Conservation (phyloP, 345 rosid species). For the Acer campestre region DNA sequence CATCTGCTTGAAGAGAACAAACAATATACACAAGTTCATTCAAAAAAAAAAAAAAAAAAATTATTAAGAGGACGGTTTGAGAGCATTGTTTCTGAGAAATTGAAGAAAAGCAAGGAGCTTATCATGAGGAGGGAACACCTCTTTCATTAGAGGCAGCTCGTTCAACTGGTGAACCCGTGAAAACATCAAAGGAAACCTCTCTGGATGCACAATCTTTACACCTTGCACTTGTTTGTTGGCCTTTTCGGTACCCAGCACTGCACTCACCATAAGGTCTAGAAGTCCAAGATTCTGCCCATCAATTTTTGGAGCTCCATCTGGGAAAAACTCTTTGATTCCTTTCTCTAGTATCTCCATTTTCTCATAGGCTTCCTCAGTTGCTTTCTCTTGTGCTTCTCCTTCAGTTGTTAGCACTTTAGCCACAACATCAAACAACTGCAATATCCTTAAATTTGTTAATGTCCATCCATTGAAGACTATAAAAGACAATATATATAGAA, state of each 20-base stretch:
- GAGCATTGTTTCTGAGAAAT: slow-evolving; percentile 20
- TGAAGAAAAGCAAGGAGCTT: slow-evolving; percentile 30
- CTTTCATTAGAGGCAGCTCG: slow-evolving; percentile 32
- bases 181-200: slow-evolving; percentile 34
- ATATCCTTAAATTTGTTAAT: too few species aligned
- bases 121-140: slow-evolving; percentile 32
- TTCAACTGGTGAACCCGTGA: slow-evolving; percentile 39
- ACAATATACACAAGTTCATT: too few species aligned
- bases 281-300: slow-evolving; percentile 30
- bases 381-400: slow-evolving; percentile 46
- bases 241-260: slow-evolving; percentile 34
- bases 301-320: slow-evolving; percentile 23
- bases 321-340: slow-evolving; percentile 38
- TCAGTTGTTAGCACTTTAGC: slow-evolving; percentile 20
- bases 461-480: too few species aligned
- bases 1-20: too few species aligned
- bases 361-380: slow-evolving; percentile 34
- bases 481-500: too few species aligned
- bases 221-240: slow-evolving; percentile 40
- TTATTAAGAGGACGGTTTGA: background rate
- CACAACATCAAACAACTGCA: slow-evolving; percentile 35
- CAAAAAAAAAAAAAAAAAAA: background rate
- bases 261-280: slow-evolving; percentile 33
- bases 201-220: slow-evolving; percentile 33
- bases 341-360: slow-evolving; percentile 40